phyloP scores from a whole-genome alignment of 345 rosid species.

The Orychophragmus violaceus region DNA sequence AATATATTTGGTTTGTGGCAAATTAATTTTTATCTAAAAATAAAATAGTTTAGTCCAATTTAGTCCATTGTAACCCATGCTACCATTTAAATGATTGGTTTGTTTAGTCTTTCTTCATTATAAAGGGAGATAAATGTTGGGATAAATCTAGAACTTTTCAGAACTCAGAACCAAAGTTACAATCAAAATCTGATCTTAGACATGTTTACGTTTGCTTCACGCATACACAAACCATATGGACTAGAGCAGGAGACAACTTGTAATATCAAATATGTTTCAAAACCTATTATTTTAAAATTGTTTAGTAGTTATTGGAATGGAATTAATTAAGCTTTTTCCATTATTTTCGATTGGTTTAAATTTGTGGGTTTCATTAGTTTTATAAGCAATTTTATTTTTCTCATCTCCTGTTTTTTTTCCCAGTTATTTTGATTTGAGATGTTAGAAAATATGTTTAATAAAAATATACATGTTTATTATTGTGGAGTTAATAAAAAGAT shows the following conservation, averaged over 20 bases:
- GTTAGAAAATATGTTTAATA: conserved; percentile 2
- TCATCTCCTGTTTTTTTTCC: not conserved
- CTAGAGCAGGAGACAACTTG: not conserved
- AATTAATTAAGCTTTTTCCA: not conserved
- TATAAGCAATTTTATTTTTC: not conserved
- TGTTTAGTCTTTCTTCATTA: not conserved
- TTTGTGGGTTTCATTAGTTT: conserved; percentile 8
- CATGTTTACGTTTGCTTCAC: not conserved
- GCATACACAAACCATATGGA: conserved; percentile 2
- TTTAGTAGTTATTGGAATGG: not conserved
- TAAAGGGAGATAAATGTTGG: not conserved
- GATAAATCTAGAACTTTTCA: not conserved
- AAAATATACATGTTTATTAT: too few relatives aligned
- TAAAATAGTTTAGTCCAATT: too few relatives aligned
- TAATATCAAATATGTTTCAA: not conserved
- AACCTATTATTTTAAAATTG: not conserved
- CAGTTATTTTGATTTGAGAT: not conserved
- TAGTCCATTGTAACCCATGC: too few relatives aligned
- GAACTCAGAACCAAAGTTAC: not conserved
- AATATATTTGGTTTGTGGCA: too few relatives aligned
- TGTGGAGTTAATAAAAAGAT: too few relatives aligned
- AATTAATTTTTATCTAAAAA: too few relatives aligned
- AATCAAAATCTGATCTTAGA: not conserved
- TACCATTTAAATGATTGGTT: too few relatives aligned
- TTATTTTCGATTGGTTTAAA: not conserved